Base-by-base conservation (phyloP, 108 stramenopile species). In the Pseudonitzschia multiseries region DNA sequence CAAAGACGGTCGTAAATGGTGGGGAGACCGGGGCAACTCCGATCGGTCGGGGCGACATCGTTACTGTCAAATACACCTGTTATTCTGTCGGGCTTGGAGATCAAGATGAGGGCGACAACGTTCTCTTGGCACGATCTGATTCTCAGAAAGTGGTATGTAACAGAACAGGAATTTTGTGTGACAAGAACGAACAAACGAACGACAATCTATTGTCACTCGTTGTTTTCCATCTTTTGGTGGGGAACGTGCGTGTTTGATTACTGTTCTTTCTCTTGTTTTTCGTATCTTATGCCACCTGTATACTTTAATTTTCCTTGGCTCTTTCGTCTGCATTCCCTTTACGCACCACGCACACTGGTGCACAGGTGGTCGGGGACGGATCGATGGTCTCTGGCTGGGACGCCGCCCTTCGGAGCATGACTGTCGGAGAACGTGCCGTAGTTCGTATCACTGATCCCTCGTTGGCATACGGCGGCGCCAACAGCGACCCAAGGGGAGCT, bases 371-470 rank as follows among this genome's bases (percentile, higher is more conserved):
- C 20, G 86, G 88, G 12, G 93, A 91, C 65, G 87, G 90, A 6
- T 72, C 77, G 54, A 93, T 93, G 93, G 84, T 93, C 48, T 72
- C 69, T 15, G 90, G 87, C n/a, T 93, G 90, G 90, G 93, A 93
- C 50, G 64, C 77, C 51, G 87, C 87, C 17, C 20, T 93, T 9
- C 79, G 79, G 1, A 85, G 80, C 57, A 93, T 93, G 93, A 76
- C 62, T 44, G 84, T 85, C 36, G 93, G 93, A 42, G 93, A 93
- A 77, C 77, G 86, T 5, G 75, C 86, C 0, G 59, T 84, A 10
- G 68, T 93, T 33, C 88, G 74, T 0, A 64, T 93, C 18, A 81
- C 83, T 1, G 90, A 91, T 78, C 87, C 90, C 8, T 52, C 73
- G 26, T 54, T 83, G 63, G 90, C 78, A 21, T 93, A 93, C 70